phyloP scores from a whole-genome alignment of 2,329 filamentous ascomycete genomes.

The Arachnomyces sp. region DNA sequence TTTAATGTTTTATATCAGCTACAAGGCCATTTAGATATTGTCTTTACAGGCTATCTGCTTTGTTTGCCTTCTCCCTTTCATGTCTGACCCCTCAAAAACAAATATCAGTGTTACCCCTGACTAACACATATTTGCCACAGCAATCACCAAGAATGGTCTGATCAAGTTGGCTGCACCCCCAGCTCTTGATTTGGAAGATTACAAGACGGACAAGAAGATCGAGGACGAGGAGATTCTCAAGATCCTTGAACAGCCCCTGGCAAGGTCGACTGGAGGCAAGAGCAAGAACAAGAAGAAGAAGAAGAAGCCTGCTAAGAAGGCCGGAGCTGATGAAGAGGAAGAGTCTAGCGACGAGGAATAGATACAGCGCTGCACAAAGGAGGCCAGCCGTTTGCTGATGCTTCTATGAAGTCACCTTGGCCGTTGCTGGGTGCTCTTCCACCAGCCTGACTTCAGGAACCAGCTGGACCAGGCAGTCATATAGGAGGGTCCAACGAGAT shows the following conservation, averaged over 20 bases:
- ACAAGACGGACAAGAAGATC: conserved; percentile 97
- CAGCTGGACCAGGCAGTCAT: too few species aligned
- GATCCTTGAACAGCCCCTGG: conserved; percentile 81
- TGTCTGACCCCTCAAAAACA: not conserved
- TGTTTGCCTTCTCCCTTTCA: not conserved
- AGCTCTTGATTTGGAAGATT: conserved; percentile 67
- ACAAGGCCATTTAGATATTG: conserved; percentile 7
- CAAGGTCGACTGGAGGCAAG: conserved; percentile 55
- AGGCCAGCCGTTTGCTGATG: too few species aligned
- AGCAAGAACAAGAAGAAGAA: conserved; percentile 91
- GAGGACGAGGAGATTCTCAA: conserved; percentile 90
- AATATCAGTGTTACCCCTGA: conserved; percentile 2
- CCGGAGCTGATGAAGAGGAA: conserved; percentile 32
- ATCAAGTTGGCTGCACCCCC: conserved; percentile 75
- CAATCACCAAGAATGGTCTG: conserved; percentile 95
- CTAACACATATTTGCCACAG: conserved; percentile 42
- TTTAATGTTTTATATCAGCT: conserved; percentile 20
- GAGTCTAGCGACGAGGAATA: conserved; percentile 34
- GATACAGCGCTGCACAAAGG: conserved; percentile 8
- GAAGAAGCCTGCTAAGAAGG: conserved; percentile 56
- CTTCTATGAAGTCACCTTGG: too few species aligned
- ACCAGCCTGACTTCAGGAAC: too few species aligned
- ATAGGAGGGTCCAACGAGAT: too few species aligned
- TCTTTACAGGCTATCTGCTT: not conserved
- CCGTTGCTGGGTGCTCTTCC: too few species aligned